Evolutionary conservation across 2,329 filamentous ascomycete genomes (phyloP).

Genomic region (Fusarium pseudoanthophilum): DNA sequence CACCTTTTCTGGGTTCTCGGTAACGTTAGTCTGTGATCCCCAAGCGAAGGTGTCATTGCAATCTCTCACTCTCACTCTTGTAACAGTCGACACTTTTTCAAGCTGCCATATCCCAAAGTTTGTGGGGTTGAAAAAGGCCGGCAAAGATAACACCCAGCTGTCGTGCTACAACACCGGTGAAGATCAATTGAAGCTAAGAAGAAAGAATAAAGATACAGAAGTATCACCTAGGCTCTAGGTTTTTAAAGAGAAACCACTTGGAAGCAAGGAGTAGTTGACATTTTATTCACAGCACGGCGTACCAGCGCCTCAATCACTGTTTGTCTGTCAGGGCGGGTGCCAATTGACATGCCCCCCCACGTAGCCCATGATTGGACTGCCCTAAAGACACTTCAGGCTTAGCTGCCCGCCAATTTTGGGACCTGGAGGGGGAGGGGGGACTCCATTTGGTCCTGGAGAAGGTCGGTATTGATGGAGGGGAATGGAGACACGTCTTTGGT

Average conservation of each 20-base stretch:
- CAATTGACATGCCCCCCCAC: conserved; percentile 38
- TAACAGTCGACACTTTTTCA: conserved; percentile 13
- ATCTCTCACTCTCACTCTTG: not conserved
- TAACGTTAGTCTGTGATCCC: not conserved
- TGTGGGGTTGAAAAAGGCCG: conserved; percentile 30
- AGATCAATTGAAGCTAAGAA: not conserved
- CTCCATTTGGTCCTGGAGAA: conserved; percentile 31
- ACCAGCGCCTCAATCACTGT: conserved; percentile 17
- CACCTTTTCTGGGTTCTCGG: conserved; percentile 8
- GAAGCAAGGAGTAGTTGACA: not conserved
- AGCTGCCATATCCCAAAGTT: conserved; percentile 18
- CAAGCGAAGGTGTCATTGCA: not conserved
- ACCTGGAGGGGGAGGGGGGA: conserved; percentile 5
- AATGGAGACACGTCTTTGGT: not conserved
- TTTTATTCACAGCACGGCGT: conserved; percentile 17
- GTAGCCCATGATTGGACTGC: conserved; percentile 39
- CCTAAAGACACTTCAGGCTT: conserved; percentile 32
- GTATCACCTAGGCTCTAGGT: not conserved
- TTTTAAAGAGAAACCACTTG: not conserved
- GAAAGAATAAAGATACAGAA: not conserved
- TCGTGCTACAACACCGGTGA: not conserved
- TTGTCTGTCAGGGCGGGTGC: conserved; percentile 32
- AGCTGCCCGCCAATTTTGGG: conserved; percentile 29
- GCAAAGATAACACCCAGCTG: not conserved
- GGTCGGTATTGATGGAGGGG: not conserved